Base-by-base conservation (phyloP, 306 rosid genomes). In the Ammopiptanthus mongolicus region DNA sequence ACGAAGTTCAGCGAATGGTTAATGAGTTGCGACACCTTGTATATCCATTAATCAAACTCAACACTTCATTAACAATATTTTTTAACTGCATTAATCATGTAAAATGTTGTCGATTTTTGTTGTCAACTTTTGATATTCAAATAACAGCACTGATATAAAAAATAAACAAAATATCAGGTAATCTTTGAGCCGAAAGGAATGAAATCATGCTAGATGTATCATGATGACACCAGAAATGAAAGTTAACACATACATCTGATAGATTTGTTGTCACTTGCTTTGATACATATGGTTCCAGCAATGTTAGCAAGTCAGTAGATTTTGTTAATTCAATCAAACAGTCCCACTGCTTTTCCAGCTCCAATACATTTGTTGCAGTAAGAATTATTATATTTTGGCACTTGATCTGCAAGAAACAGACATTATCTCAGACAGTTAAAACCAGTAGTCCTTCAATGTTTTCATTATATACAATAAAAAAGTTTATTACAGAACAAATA, bases 321-420 rank as follows among this genome's bases (percentile, higher is more conserved):
- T 68, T 79, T 56, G 97, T 77, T 83, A 95, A 81, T 80, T 90
- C 97, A 70, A 86, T 90, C 84, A 90, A 86, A 80, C 97, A 95
- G 53, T 82, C 90, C 97, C 97, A 95, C 83, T 95, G 76, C 74
- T 77, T 77, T 64, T 87, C 91, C 79, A 95, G 89, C 90, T 95
- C 97, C 77, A 14, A 25, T 28, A 68, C 69, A 80, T 88, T 87
- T 69, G 97, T 84, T 71, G 99, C 93, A 31, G 84, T 77, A 31
- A 95, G 83, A 79, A 88, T 65, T 64, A 90, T 81, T 41, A 90
- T 88, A 76, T 95, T 95, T 75, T 89, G 86, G 81, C 99, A 91
- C 84, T 95, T 95, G 71, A 95, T 88, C 99, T 95, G 82, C 86
- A 82, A 69, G 55, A 87, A 78, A 74, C 63, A 64, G 75, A 69